Evolutionary conservation across 495 filamentous ascomycete genomes (phyloP), one percentile per base, ranked within the genome.

Genomic region (Cercophora scortea): DNA sequence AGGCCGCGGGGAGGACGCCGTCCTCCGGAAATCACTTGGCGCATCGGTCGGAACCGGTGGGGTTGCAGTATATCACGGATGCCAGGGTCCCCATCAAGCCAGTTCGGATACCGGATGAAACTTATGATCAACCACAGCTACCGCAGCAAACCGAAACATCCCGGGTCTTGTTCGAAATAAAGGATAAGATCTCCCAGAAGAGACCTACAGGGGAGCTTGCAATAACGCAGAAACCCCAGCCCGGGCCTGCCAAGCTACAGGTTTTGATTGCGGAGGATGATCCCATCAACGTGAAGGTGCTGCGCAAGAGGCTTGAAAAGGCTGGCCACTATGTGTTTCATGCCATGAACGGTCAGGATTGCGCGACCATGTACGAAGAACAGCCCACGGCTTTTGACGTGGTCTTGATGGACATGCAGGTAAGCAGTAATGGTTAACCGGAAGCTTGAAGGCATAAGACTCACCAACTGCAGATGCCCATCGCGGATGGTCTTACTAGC

Each of bases 331-430:
- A 76, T 13, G 85, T 94, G 0, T 66, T 74, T 12, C 69, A 90
- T 41, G 90, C 89, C 0, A 71, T 86, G 15, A 96, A 97, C 59
- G 92, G 92, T 2, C 84, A 95, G 63, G 89, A 91, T 54, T 97
- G 92, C 60, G 87, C 87, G 0, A 74, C 74, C 43, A 71, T 78
- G 6, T 92, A 88, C 61, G 71, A 65, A 25, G 82, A 85, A 17
- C 76, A 79, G 42, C 72, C 79, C 1, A 61, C 59, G 41, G 64
- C 50, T 13, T 94, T 85, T 58, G 90, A 97, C 66, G 83, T 91
- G n/a, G 74, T 97, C 15, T 74, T 97, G 61, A 97, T 97, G 92
- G 92, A 97, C 62, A 90, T 96, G 71, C 90, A 96, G 76, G 89
- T 89, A 59, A 61, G 76, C 69, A 18, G 25, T 25, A 5, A 25